Conservation (phyloP, 805 yeast species). For the Candida boidinii region DNA sequence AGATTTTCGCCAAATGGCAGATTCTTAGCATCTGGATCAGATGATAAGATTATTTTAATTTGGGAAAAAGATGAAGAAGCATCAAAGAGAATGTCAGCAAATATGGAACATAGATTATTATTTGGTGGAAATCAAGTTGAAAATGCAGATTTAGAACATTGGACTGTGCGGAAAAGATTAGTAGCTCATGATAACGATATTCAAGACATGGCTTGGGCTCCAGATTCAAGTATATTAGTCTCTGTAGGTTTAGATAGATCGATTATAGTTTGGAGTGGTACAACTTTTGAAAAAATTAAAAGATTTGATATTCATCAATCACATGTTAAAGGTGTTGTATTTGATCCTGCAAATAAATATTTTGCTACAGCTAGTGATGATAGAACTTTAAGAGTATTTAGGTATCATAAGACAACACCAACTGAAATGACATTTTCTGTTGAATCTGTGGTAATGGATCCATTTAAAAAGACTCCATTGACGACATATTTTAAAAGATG, state of each 20-base stretch:
- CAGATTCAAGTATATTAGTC: slow-evolving; percentile 83
- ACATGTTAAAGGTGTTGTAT: slow-evolving; percentile 92
- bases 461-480: slow-evolving; percentile 82
- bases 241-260: slow-evolving; percentile 93
- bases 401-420: slow-evolving; percentile 67
- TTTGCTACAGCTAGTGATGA: slow-evolving; percentile 97
- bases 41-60: slow-evolving; percentile 81
- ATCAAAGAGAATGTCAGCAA: slow-evolving; percentile 29
- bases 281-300: slow-evolving; percentile 82
- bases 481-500: slow-evolving; percentile 82
- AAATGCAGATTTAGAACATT: slow-evolving; percentile 72
- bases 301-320: slow-evolving; percentile 90
- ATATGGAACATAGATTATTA: slow-evolving; percentile 17
- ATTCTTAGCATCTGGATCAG: slow-evolving; percentile 90
- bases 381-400: slow-evolving; percentile 77
- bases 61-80: slow-evolving; percentile 85
- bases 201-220: slow-evolving; percentile 97
- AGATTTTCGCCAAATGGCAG: slow-evolving; percentile 89
- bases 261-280: slow-evolving; percentile 88
- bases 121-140: slow-evolving; percentile 25
- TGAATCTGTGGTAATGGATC: slow-evolving; percentile 75
- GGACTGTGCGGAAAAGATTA: slow-evolving; percentile 87
- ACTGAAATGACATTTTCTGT: slow-evolving; percentile 74
- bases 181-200: slow-evolving; percentile 98
- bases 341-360: slow-evolving; percentile 96